A percentile compares a stretch with the other conserved stretches of the same genome.
Conservation (phyloP, 2,329 filamentous ascomycete species). For the Aspergillus sergii region DNA sequence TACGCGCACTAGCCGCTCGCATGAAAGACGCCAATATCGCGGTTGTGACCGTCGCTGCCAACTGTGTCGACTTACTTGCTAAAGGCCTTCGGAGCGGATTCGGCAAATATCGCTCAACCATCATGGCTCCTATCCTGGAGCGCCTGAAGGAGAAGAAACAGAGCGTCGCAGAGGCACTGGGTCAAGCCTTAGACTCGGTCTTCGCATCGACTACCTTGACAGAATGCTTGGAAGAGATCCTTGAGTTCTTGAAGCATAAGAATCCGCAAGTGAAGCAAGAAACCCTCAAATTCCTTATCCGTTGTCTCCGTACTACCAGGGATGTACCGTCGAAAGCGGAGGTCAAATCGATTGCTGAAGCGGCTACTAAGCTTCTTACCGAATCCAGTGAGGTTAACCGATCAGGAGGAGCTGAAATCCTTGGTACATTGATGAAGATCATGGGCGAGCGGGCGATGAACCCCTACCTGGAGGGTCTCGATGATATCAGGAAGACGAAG, state of each 20-base stretch:
- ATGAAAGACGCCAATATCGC: slow-evolving; percentile 99
- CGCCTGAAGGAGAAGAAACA: slow-evolving; percentile 97
- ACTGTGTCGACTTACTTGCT: slow-evolving; percentile 86
- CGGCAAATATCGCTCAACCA: slow-evolving; percentile 73
- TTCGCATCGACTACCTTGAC: slow-evolving; percentile 69
- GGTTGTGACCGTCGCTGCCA: slow-evolving; percentile 89
- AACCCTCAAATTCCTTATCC: slow-evolving; percentile 88
- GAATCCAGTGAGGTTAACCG: slow-evolving; percentile 85
- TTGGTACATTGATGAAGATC: slow-evolving; percentile 98
- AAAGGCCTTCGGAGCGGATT: slow-evolving; percentile 81
- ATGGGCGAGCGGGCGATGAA: slow-evolving; percentile 96
- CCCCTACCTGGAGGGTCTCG: slow-evolving; percentile 84
- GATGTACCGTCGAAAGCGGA: slow-evolving; percentile 84
- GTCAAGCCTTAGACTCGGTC: slow-evolving; percentile 76
- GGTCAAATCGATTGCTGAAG: slow-evolving; percentile 82
- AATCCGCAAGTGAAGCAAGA: slow-evolving; percentile 98
- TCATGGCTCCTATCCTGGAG: slow-evolving; percentile 91
- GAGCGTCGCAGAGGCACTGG: slow-evolving; percentile 82
- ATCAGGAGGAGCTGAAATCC: slow-evolving; percentile 85
- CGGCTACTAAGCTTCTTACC: slow-evolving; percentile 82
- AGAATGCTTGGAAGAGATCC: slow-evolving; percentile 89
- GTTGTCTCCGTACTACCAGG: slow-evolving; percentile 79
- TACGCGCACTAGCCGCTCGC: slow-evolving; percentile 81
- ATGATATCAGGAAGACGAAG: slow-evolving; percentile 94
- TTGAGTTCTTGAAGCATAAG: slow-evolving; percentile 85